Conservation (phyloP, 2,329 filamentous ascomycete species). For the Calonectria pteridis region DNA sequence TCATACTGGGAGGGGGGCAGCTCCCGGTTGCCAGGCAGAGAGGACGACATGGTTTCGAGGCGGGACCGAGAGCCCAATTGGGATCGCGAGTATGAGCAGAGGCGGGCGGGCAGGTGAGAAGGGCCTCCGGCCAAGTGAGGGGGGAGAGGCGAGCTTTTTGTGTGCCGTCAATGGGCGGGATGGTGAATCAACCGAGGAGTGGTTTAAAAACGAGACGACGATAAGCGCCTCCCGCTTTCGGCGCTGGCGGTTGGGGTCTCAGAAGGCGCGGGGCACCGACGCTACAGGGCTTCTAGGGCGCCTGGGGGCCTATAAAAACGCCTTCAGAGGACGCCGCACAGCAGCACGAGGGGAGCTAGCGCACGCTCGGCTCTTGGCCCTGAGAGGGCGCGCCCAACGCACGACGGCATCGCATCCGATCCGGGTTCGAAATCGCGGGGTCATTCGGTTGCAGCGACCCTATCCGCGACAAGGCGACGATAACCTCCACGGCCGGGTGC, state of each 20-base stretch:
- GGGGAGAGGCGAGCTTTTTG: slow-evolving; percentile 14
- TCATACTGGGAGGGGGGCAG: slow-evolving; percentile 94
- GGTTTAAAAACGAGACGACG: slow-evolving; percentile 43
- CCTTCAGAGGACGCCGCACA: background rate
- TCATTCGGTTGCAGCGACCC: background rate
- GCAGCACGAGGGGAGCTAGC: slow-evolving; percentile 1
- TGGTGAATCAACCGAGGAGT: slow-evolving; percentile 29
- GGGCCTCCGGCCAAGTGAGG: slow-evolving; percentile 18
- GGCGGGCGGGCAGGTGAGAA: slow-evolving; percentile 16
- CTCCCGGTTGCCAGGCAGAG: slow-evolving; percentile 78
- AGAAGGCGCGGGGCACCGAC: background rate
- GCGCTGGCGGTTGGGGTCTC: slow-evolving; percentile 38
- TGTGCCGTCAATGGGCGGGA: slow-evolving; percentile 19
- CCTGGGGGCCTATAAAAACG: background rate
- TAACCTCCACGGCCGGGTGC: background rate
- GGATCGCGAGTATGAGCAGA: slow-evolving; percentile 6
- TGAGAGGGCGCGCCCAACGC: background rate
- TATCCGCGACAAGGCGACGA: background rate
- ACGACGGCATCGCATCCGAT: slow-evolving; percentile 14
- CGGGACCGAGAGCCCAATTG: slow-evolving; percentile 18
- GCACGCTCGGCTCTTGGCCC: slow-evolving; percentile 12
- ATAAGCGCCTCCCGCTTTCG: slow-evolving; percentile 50
- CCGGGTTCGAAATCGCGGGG: slow-evolving; percentile 16
- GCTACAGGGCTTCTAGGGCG: slow-evolving; percentile 13
- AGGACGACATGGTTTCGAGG: slow-evolving; percentile 68